Base-by-base conservation (phyloP, 2,329 filamentous ascomycete species). In the Xylaria sp. region DNA sequence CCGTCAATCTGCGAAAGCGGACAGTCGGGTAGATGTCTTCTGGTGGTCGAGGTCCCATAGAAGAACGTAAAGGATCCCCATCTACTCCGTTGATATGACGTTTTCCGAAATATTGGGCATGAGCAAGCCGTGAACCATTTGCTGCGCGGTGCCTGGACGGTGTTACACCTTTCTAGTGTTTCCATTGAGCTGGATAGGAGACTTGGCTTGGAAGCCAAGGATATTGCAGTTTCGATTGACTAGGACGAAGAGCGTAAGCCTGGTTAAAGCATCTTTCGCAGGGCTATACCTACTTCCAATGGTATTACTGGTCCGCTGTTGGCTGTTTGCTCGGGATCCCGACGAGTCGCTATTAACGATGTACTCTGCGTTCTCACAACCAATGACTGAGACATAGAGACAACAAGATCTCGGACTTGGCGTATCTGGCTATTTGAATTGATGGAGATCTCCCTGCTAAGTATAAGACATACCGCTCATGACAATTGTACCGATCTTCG, bases 101-200 rank as follows among this genome's bases (percentile, higher is more conserved):
- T 32, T 12, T 37, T 62, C 23, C 62, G 66, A 12, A 23, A 58
- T 3, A 32, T 8, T 7, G 34, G 18, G 37, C 66, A 69, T 20
- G 34, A 18, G 28, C 66, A 69, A 18, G 20, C 12, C 20, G 1
- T 10, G 9, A 44, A 48, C 12, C 7, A 2, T 32, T 25, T 32
- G 18, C 13, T 1, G 13, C 7, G 18, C 12, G 25, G 8, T 34
- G 54, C 15, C 13, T n/a, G 34, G 18, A 8, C 4, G 8, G 23
- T 20, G 5, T 55, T 32, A 13, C 7, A 25, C 7, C 48, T 39
- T 2, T 23, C 37, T 28, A 69, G 1, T 28, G 41, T 15, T 28
- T 61, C 41, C 0, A 65, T 65, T n/a, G 66, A 61, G 2, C 39
- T 52, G 3, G 66, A 69, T 51, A 69, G 20, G 57, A 69, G 56